phyloP scores from a whole-genome alignment of 805 yeast species.

The Peterozyma xylosa region DNA sequence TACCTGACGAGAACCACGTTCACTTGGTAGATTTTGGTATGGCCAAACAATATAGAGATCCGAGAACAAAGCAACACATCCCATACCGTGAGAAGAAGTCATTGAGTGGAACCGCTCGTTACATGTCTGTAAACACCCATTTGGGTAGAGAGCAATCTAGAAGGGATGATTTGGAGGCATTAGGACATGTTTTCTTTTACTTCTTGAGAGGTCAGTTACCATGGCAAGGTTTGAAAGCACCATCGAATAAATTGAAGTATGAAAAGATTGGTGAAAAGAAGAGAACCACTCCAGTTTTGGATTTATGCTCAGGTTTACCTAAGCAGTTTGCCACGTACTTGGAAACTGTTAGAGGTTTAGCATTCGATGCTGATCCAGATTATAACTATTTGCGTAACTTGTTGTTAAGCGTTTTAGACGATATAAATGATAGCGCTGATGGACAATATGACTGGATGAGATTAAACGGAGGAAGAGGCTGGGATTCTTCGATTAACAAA shows the following conservation, averaged over 20 bases:
- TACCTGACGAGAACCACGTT: constrained; percentile 76
- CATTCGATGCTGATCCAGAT: constrained; percentile 92
- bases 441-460: constrained; percentile 98
- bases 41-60: constrained; percentile 98
- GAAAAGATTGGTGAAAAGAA: constrained; percentile 97
- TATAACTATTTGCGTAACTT: constrained; percentile 79
- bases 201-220: constrained; percentile 92
- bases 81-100: constrained; percentile 96
- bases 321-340: constrained; percentile 89
- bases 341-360: constrained; percentile 78
- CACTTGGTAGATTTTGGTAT: constrained; percentile 95
- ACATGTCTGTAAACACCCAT: constrained; percentile 97
- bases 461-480: constrained; percentile 89
- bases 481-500: constrained; percentile 86
- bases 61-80: constrained; percentile 89
- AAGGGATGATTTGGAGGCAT: constrained; percentile 91
- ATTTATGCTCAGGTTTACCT: constrained; percentile 84
- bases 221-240: constrained; percentile 99
- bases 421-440: constrained; percentile 65
- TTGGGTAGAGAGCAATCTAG: constrained; percentile 95
- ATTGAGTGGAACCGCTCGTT: constrained; percentile 95
- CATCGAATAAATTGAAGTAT: constrained; percentile 94
- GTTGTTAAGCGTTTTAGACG: constrained; percentile 70
- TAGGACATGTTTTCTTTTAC: constrained; percentile 95
- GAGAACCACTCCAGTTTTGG: constrained; percentile 79